Percentiles rank a stretch among this genome's conserved stretches.
Conservation (phyloP, 352 stramenopile genomes). For the Phytopythium montanum region DNA sequence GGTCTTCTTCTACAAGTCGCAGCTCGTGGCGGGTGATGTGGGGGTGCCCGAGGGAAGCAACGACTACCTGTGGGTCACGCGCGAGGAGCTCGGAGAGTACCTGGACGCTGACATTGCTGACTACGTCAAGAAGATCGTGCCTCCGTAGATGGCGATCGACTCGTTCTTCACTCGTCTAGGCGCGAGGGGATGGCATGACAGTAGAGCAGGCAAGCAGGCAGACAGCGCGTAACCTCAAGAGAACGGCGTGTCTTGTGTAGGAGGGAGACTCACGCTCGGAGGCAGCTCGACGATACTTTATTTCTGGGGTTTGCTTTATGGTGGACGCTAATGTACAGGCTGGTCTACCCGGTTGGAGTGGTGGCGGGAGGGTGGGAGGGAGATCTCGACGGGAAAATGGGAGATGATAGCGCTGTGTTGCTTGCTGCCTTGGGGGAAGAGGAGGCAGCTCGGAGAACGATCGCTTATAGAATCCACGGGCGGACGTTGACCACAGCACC, state of each 20-base stretch:
- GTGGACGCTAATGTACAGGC: conserved; percentile 4
- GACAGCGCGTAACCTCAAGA: neutral
- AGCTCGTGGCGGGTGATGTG: conserved; percentile 58
- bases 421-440: neutral
- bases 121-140: conserved; percentile 82
- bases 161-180: neutral
- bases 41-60: conserved; percentile 32
- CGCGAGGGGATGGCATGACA: neutral
- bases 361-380: neutral
- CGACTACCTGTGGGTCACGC: conserved; percentile 84
- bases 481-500: neutral
- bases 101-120: conserved; percentile 57
- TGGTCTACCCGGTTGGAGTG: conserved; percentile 1
- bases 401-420: too few relatives aligned
- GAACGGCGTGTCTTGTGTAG: neutral
- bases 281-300: neutral
- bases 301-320: neutral
- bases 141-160: conserved; percentile 18
- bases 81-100: conserved; percentile 72
- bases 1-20: conserved; percentile 87
- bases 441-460: neutral
- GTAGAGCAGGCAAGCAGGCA: neutral
- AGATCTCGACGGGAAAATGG: neutral
- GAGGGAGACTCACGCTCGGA: neutral
- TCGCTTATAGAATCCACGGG: neutral